A percentile compares a stretch with the other conserved stretches of the same genome.
Evolutionary conservation across 495 filamentous ascomycete genomes (phyloP).

Genomic region (Glarea lozoyensis): DNA sequence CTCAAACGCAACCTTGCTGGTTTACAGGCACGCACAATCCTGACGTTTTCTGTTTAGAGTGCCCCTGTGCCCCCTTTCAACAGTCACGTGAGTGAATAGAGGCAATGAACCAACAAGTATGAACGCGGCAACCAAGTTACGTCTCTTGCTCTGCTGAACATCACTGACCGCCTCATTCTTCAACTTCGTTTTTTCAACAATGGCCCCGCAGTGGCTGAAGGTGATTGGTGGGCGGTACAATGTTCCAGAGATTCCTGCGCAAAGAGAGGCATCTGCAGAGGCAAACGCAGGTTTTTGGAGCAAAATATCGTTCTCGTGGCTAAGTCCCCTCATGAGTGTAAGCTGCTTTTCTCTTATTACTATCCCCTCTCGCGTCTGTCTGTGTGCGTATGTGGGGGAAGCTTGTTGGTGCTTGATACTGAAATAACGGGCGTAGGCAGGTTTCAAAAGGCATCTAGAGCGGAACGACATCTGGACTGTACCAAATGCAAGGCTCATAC

Average conservation of each 20-base stretch:
- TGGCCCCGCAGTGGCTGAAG: not conserved
- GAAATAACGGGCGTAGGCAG: slow-evolving; percentile 35
- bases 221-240: not conserved
- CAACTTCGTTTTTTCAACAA: not conserved
- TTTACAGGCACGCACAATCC: no score
- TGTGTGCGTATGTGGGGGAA: no score
- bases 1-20: no score
- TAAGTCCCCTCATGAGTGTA: not conserved
- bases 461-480: slow-evolving; percentile 76
- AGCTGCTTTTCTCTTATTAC: no score
- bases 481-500: slow-evolving; percentile 62
- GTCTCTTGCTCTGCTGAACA: no score
- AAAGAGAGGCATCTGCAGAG: not conserved
- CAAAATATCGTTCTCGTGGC: not conserved
- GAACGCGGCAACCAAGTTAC: no score
- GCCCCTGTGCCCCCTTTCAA: no score
- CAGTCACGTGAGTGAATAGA: no score
- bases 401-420: not conserved
- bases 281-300: not conserved
- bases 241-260: not conserved
- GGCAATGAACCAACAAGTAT: no score
- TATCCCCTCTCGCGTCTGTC: no score
- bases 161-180: not conserved
- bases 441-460: slow-evolving; percentile 77
- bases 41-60: no score